phyloP scores from a whole-genome alignment of 1,284 basidiomycete species.

The Earliella scabrosa region DNA sequence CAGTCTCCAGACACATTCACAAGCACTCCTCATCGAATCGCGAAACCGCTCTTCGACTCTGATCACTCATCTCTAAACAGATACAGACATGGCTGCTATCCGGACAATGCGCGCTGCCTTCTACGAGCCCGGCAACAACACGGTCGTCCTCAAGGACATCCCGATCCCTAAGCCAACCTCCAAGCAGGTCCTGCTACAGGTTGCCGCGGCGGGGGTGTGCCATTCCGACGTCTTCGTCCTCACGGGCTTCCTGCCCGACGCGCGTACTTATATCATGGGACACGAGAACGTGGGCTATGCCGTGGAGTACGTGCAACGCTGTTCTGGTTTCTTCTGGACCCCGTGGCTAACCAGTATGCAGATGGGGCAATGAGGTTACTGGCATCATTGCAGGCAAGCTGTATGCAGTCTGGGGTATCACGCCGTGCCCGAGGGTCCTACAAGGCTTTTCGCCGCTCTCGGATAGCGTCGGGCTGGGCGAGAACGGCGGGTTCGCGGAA shows the following conservation, averaged over 20 bases:
- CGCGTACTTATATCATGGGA: slow-evolving; percentile 30
- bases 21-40: too few relatives aligned
- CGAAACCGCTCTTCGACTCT: too few relatives aligned
- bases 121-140: slow-evolving; percentile 24
- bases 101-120: slow-evolving; percentile 27
- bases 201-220: slow-evolving; percentile 33
- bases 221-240: slow-evolving; percentile 32
- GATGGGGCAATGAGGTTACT: slow-evolving; percentile 18
- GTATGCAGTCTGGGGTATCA: slow-evolving; percentile 20
- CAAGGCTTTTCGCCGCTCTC: slow-evolving; percentile 12
- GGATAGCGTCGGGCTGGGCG: slow-evolving; percentile 25
- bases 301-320: slow-evolving; percentile 17
- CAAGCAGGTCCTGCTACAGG: slow-evolving; percentile 33
- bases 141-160: slow-evolving; percentile 24
- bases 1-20: too few relatives aligned
- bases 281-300: slow-evolving; percentile 33
- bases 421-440: slow-evolving; percentile 13
- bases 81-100: too few relatives aligned
- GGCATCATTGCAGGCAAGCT: slow-evolving; percentile 22
- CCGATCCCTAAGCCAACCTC: slow-evolving; percentile 26
- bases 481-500: slow-evolving; percentile 31
- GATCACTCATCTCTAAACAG: too few relatives aligned
- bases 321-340: background rate
- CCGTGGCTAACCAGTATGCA: background rate
- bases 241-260: slow-evolving; percentile 21